Evolutionary conservation across 2,329 filamentous ascomycete species (phyloP).

Genomic region (Talaromyces amestolkiae): DNA sequence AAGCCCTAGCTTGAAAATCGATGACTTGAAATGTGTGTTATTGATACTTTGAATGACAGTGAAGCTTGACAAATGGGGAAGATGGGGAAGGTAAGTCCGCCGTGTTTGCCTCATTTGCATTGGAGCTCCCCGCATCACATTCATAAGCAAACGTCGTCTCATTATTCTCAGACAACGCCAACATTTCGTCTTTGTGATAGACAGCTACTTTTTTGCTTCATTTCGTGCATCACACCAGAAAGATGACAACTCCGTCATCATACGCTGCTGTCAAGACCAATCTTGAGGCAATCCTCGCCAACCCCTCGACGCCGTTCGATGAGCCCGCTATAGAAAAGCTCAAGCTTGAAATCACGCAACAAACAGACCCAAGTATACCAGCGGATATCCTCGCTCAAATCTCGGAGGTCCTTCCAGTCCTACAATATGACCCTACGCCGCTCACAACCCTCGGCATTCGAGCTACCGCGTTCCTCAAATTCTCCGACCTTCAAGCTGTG

Average conservation of each 20-base stretch:
- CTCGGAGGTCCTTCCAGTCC: conserved; percentile 50
- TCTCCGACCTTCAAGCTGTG: conserved; percentile 49
- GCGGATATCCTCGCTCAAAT: conserved; percentile 46
- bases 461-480: conserved; percentile 50
- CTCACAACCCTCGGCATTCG: conserved; percentile 53
- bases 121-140: conserved; percentile 19
- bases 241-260: conserved; percentile 34
- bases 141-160: conserved; percentile 2
- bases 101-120: conserved; percentile 35
- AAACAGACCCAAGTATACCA: conserved; percentile 37
- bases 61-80: background rate
- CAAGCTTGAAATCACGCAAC: conserved; percentile 43
- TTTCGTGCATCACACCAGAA: background rate
- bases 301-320: conserved; percentile 49
- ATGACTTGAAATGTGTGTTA: background rate
- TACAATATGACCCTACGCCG: conserved; percentile 59
- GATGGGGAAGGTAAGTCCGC: background rate
- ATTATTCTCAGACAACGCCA: background rate
- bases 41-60: background rate
- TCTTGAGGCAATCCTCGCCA: conserved; percentile 44
- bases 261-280: conserved; percentile 41
- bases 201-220: background rate
- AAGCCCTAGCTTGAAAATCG: background rate
- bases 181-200: background rate
- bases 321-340: conserved; percentile 51